phyloP scores from a whole-genome alignment of 495 filamentous ascomycete species.

The Cercophora newfieldiana region DNA sequence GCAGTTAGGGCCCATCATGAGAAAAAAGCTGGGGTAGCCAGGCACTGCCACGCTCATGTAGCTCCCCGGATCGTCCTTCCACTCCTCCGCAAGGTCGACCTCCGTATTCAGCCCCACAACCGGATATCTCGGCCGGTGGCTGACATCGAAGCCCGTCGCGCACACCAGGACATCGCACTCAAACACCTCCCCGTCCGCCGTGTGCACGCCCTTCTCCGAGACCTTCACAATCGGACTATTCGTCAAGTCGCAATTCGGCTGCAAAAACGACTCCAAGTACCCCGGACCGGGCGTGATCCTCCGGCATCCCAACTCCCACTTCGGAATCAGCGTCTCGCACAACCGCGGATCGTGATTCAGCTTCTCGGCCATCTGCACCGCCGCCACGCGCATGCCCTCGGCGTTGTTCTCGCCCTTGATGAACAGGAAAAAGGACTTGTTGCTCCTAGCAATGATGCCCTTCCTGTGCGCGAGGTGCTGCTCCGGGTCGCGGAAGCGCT shows the following conservation, averaged over 20 bases:
- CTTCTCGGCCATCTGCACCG: constrained; percentile 43
- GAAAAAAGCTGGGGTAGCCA: constrained; percentile 60
- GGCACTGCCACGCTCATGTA: constrained; percentile 58
- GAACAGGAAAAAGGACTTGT: constrained; percentile 41
- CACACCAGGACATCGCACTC: constrained; percentile 48
- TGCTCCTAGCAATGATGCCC: constrained; percentile 33
- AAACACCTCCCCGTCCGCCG: constrained; percentile 45
- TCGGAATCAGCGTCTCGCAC: constrained; percentile 48
- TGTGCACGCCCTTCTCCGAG: constrained; percentile 49
- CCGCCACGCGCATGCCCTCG: constrained; percentile 24
- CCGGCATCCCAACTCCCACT: constrained; percentile 61
- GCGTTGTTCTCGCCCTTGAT: constrained; percentile 37
- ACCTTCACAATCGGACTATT: constrained; percentile 49
- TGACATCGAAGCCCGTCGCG: constrained; percentile 58
- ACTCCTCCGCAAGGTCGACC: constrained; percentile 46
- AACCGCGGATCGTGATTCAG: constrained; percentile 32
- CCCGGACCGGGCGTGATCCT: constrained; percentile 61
- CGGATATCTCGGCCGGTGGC: constrained; percentile 55
- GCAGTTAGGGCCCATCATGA: constrained; percentile 34
- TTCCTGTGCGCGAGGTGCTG: constrained; percentile 29
- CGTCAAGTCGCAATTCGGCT: constrained; percentile 55
- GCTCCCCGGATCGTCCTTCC: constrained; percentile 49
- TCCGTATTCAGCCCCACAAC: constrained; percentile 49
- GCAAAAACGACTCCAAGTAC: constrained; percentile 59
- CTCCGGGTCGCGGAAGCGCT: constrained; percentile 34